Base-by-base conservation (phyloP, 1,284 basidiomycete species). In the Singerocomus inundabilis region DNA sequence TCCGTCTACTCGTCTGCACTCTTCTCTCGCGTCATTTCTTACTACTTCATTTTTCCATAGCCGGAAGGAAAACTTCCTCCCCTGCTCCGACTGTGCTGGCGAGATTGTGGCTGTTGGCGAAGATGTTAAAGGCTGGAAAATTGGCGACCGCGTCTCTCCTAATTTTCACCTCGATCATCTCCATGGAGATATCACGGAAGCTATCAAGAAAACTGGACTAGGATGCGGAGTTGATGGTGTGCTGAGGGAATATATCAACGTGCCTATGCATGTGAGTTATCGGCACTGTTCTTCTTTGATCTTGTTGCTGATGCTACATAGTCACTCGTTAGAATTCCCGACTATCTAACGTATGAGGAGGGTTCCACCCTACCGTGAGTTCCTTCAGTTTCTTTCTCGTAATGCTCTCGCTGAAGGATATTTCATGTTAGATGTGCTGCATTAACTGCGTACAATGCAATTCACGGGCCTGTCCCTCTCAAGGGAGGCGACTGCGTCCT, bases 51-150 rank as follows among this genome's bases (percentile, higher is more conserved):
- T 16, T 7, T 21, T 32, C 5, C 31, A 37, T 35, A 58, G 53
- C 13, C 49, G 65, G 42, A 52, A 37, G 56, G 50, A 61, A 4
- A 62, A 77, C 34, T 56, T 77, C 3, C 71, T 83, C 15, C 81
- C 82, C 1, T 70, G 74, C 60, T 85, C 82, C 6, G 84, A 87
- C 57, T 74, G 78, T 54, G 82, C 84, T 13, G 84, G 84, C 9
- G 79, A 83, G 58, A 70, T 86, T 41, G 65, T 82, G 33, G 71
- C 74, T 4, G 61, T 83, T 16, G 83, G 84, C 5, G 64, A 68
- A 32, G 73, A 73, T 12, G 80, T 82, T n/a, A 73, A 62, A 31
- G 62, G 64, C 12, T 83, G 74, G 74, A 73, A 74, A 51, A 52
- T 64, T 4, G 82, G 83, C 11, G 81, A 85, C 59, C 76, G 80